phyloP scores from a whole-genome alignment of 768 basidiomycete species.

The Peribolospora baueri region DNA sequence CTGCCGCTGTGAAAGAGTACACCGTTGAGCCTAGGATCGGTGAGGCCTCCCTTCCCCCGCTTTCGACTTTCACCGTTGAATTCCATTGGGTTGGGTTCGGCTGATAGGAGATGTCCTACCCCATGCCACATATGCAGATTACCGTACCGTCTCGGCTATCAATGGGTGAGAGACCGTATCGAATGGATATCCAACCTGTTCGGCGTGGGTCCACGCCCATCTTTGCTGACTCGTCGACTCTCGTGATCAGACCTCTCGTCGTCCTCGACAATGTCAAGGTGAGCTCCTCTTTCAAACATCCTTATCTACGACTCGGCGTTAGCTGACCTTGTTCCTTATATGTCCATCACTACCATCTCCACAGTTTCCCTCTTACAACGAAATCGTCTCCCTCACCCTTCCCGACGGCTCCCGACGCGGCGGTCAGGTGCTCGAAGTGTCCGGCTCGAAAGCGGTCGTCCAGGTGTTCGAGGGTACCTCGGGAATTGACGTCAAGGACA shows the following conservation, averaged over 20 bases:
- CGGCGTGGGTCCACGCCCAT: neutral
- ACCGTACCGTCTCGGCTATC: conserved; percentile 93
- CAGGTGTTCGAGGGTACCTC: conserved; percentile 98
- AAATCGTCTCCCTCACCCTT: conserved; percentile 81
- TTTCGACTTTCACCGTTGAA: too few species aligned
- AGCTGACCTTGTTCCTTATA: neutral
- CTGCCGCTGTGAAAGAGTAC: conserved; percentile 59
- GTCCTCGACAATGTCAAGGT: conserved; percentile 97
- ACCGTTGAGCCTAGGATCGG: conserved; percentile 71
- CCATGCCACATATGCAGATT: conserved; percentile 31
- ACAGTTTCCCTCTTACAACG: conserved; percentile 92
- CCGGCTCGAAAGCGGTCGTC: conserved; percentile 95
- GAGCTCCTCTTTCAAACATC: conserved; percentile 9
- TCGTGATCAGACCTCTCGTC: conserved; percentile 49
- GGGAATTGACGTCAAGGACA: conserved; percentile 89
- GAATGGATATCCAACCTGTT: neutral
- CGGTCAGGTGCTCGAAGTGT: conserved; percentile 91
- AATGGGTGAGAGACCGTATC: conserved; percentile 28
- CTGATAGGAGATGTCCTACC: too few species aligned
- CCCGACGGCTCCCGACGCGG: conserved; percentile 87
- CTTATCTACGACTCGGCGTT: conserved; percentile 4
- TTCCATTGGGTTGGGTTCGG: neutral
- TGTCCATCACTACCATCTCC: conserved; percentile 2
- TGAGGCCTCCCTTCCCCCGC: conserved; percentile 21
- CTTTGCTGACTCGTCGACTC: neutral